Percentiles rank a stretch among this genome's conserved stretches.
phyloP scores from a whole-genome alignment of 2,329 filamentous ascomycete genomes.

The Xylariales sp. region DNA sequence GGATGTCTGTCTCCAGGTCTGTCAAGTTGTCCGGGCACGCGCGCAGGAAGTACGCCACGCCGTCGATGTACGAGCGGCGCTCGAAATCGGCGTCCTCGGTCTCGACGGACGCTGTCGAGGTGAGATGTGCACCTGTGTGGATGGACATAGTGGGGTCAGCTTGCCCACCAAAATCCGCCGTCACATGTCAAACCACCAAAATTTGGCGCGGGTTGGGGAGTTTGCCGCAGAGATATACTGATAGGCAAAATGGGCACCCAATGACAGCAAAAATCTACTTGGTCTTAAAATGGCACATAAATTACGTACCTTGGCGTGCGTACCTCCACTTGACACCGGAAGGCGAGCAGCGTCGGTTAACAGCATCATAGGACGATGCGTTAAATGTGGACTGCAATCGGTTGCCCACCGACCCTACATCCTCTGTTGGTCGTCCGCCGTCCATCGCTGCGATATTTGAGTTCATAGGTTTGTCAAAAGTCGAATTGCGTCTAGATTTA shows the following conservation, averaged over 20 bases:
- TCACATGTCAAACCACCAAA: constrained; percentile 5
- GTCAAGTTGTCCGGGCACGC: constrained; percentile 8
- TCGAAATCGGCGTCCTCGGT: constrained; percentile 8
- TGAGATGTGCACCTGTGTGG: constrained; percentile 8
- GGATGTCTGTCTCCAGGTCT: constrained; percentile 7
- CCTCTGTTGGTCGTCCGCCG: neutral
- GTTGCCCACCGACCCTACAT: neutral
- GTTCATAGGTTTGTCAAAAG: too few species aligned
- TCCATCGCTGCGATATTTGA: neutral
- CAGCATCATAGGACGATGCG: constrained; percentile 3
- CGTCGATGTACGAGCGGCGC: constrained; percentile 10
- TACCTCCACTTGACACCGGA: constrained; percentile 11
- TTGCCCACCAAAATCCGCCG: neutral
- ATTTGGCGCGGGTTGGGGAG: too few species aligned
- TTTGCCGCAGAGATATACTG: too few species aligned
- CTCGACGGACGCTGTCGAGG: constrained; percentile 6
- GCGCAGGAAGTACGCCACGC: constrained; percentile 10
- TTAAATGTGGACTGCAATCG: constrained; percentile 3
- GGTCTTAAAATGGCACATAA: too few species aligned
- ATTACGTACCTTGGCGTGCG: constrained; percentile 12
- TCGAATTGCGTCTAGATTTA: too few species aligned
- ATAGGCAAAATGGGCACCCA: too few species aligned
- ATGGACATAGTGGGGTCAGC: neutral
- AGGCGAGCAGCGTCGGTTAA: constrained; percentile 6
- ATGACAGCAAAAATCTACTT: too few species aligned